These are phyloP conservation scores for Esteya vermicola DNA, from an alignment of 2,329 filamentous ascomycete species.

Conservation along the genomic window DNA sequence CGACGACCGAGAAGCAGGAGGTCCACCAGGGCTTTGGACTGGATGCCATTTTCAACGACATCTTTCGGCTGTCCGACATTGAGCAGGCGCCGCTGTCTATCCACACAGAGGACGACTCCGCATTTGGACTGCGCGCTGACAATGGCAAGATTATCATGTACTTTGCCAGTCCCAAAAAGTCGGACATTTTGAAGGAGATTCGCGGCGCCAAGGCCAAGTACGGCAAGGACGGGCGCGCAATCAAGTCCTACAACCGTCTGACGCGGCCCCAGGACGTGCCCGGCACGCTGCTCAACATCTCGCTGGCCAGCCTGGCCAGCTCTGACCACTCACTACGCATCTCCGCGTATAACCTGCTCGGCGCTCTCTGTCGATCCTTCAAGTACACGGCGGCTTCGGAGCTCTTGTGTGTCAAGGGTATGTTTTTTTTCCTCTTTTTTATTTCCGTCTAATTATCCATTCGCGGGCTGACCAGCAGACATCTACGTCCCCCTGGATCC, in stretches of 20 bases:
- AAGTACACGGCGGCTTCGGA: slow-evolving; percentile 48
- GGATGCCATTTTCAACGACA: slow-evolving; percentile 53
- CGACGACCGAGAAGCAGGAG: slow-evolving; percentile 54
- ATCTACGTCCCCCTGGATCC: slow-evolving; percentile 49
- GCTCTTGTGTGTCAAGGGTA: slow-evolving; percentile 48
- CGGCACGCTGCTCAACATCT: slow-evolving; percentile 53
- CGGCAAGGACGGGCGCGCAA: slow-evolving; percentile 44
- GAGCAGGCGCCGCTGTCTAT: slow-evolving; percentile 53
- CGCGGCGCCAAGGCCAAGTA: slow-evolving; percentile 49
- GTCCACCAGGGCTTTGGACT: slow-evolving; percentile 48
- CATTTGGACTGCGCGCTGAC: slow-evolving; percentile 53
- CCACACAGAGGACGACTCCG: slow-evolving; percentile 50
- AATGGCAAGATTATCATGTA: slow-evolving; percentile 60
- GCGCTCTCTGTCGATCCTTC: slow-evolving; percentile 52
- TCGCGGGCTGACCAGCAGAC: slow-evolving; percentile 25
- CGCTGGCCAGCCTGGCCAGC: slow-evolving; percentile 52
- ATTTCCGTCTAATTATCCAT: not conserved
- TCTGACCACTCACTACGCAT: slow-evolving; percentile 44
- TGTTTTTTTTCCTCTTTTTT: not conserved
- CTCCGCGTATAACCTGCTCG: slow-evolving; percentile 53
- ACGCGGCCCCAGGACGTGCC: slow-evolving; percentile 58
- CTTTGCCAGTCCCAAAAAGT: slow-evolving; percentile 51
- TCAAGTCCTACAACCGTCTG: slow-evolving; percentile 49
- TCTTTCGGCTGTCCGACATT: slow-evolving; percentile 52
- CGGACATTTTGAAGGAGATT: slow-evolving; percentile 49